A percentile compares a stretch with the other conserved stretches of the same genome.
Conservation (phyloP, 2,329 filamentous ascomycete species). For the Teratosphaeria pseudoeucalypti region DNA sequence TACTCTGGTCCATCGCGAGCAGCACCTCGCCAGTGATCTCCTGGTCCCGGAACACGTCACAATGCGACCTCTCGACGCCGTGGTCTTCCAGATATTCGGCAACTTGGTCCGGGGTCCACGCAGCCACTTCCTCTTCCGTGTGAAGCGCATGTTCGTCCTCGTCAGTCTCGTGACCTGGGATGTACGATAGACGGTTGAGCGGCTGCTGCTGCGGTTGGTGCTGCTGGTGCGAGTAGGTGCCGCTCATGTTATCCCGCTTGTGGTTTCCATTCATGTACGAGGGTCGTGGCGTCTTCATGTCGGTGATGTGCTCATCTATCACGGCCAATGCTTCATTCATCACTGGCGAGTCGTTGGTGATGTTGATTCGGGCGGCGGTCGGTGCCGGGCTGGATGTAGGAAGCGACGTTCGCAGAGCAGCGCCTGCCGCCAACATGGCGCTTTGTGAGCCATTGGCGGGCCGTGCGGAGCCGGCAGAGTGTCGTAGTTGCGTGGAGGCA, state of each 20-base stretch:
- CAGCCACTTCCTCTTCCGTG: slow-evolving; percentile 61
- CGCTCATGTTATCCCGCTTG: slow-evolving; percentile 40
- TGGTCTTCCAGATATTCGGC: slow-evolving; percentile 78
- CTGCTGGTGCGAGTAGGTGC: slow-evolving; percentile 68
- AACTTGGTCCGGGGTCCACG: slow-evolving; percentile 72
- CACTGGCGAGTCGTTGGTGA: slow-evolving; percentile 47
- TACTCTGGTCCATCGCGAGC: slow-evolving; percentile 88
- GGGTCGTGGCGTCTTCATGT: slow-evolving; percentile 57
- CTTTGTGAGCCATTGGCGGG: slow-evolving; percentile 5
- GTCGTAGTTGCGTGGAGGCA: slow-evolving; percentile 3
- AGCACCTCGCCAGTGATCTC: slow-evolving; percentile 92
- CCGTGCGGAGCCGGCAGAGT: slow-evolving; percentile 6
- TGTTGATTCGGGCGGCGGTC: background rate
- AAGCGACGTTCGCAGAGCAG: slow-evolving; percentile 14
- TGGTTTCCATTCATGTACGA: slow-evolving; percentile 33
- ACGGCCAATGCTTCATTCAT: slow-evolving; percentile 92
- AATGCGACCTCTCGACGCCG: slow-evolving; percentile 81
- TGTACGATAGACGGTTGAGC: slow-evolving; percentile 73
- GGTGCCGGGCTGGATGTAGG: slow-evolving; percentile 9
- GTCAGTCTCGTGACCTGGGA: slow-evolving; percentile 89
- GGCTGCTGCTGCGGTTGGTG: slow-evolving; percentile 20
- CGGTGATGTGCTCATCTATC: slow-evolving; percentile 93
- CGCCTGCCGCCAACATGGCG: slow-evolving; percentile 7
- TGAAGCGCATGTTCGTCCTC: slow-evolving; percentile 73
- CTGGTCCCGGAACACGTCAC: slow-evolving; percentile 88